Percentiles rank a stretch among this genome's conserved stretches.
phyloP scores from a whole-genome alignment of 768 basidiomycete species.

The Hirschioporus abietinus region DNA sequence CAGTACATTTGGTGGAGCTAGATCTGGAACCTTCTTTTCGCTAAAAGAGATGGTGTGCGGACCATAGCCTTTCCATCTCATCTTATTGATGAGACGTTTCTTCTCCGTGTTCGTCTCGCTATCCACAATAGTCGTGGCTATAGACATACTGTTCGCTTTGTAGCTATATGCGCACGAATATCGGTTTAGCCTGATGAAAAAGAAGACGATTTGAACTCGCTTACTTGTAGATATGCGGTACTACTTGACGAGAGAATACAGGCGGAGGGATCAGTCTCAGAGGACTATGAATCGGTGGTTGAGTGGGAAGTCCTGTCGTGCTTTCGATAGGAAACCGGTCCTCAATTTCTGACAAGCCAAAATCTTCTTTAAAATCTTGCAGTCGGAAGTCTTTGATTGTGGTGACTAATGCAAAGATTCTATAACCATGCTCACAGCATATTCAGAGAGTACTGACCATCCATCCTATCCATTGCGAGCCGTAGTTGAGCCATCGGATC shows the following conservation, averaged over 20 bases:
- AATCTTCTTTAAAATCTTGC: constrained; percentile 64
- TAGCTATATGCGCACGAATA: constrained; percentile 40
- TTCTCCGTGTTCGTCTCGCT: constrained; percentile 78
- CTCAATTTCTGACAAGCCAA: constrained; percentile 30
- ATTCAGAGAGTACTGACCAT: constrained; percentile 49
- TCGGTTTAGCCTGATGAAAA: not conserved
- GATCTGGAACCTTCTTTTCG: constrained; percentile 66
- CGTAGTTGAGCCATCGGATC: constrained; percentile 72
- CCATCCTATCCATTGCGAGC: constrained; percentile 69
- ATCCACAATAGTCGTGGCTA: constrained; percentile 58
- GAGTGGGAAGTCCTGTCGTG: constrained; percentile 44
- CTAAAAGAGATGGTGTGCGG: constrained; percentile 65
- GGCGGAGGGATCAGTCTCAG: constrained; percentile 84
- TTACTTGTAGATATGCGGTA: constrained; percentile 80
- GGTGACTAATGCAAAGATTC: constrained; percentile 46
- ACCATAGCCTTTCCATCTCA: constrained; percentile 83
- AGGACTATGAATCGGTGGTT: constrained; percentile 41
- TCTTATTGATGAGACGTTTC: constrained; percentile 77
- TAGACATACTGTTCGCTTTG: constrained; percentile 72
- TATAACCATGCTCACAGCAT: not conserved
- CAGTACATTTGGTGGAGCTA: constrained; percentile 57
- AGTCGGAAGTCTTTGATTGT: constrained; percentile 67
- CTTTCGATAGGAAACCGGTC: constrained; percentile 28
- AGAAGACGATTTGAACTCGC: constrained; percentile 13
- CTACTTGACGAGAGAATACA: constrained; percentile 75